Evolutionary conservation across 1,139 yeast genomes (phyloP).

Genomic region (Geotrichum reessii): DNA sequence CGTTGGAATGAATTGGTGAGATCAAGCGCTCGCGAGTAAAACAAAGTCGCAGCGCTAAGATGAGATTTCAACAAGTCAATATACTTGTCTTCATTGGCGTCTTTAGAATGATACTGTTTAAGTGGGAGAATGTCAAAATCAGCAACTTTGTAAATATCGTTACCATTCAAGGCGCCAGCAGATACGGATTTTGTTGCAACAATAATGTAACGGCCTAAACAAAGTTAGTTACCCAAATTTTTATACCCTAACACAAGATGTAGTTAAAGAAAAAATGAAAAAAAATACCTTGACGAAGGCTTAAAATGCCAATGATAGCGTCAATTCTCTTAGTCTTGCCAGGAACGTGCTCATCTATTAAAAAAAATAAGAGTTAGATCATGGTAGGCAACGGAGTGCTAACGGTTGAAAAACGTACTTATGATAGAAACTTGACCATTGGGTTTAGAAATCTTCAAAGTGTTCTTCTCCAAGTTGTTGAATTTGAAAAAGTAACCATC

Average conservation of each 20-base stretch:
- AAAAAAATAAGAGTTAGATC: not conserved
- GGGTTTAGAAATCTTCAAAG: constrained; percentile 12
- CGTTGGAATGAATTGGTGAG: constrained; percentile 75
- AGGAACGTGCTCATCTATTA: constrained; percentile 12
- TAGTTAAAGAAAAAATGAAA: not conserved
- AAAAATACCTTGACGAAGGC: constrained; percentile 41
- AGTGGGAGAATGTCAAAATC: constrained; percentile 57
- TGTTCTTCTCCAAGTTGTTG: not conserved
- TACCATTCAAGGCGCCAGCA: constrained; percentile 59
- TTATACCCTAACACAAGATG: too few species aligned
- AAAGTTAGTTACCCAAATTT: not conserved
- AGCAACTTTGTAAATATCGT: constrained; percentile 53
- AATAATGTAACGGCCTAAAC: constrained; percentile 42
- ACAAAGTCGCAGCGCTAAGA: constrained; percentile 66
- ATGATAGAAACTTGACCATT: constrained; percentile 13
- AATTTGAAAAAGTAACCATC: constrained; percentile 17
- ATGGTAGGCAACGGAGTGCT: not conserved
- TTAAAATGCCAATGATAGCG: constrained; percentile 71
- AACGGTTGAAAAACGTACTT: constrained; percentile 7
- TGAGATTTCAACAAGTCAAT: constrained; percentile 61
- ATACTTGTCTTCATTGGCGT: constrained; percentile 57
- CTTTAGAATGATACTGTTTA: constrained; percentile 36
- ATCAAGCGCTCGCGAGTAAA: constrained; percentile 69
- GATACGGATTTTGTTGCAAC: constrained; percentile 56
- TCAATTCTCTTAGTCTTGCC: constrained; percentile 40